phyloP scores from a whole-genome alignment of 2,329 filamentous ascomycete species.

The Aplosporella prunicola region DNA sequence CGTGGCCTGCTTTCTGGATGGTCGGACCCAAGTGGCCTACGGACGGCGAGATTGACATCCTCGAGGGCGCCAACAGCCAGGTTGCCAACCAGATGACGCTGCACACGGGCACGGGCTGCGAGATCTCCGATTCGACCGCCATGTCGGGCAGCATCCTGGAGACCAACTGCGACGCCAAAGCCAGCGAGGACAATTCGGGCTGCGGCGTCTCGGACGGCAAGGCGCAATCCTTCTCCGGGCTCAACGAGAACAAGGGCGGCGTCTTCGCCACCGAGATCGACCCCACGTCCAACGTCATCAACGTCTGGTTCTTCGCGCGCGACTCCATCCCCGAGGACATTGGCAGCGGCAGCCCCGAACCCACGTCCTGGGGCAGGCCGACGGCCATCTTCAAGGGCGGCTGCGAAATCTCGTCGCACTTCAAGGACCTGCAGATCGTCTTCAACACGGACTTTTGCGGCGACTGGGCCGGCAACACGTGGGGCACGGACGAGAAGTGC shows the following conservation, averaged over 20 bases:
- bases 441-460: slow-evolving; percentile 83
- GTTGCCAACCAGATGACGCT: slow-evolving; percentile 37
- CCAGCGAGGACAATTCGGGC: slow-evolving; percentile 30
- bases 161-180: slow-evolving; percentile 40
- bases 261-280: slow-evolving; percentile 55
- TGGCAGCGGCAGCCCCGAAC: slow-evolving; percentile 49
- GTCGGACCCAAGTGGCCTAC: slow-evolving; percentile 28
- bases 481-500: slow-evolving; percentile 49
- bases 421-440: slow-evolving; percentile 64
- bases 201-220: slow-evolving; percentile 34
- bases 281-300: slow-evolving; percentile 49
- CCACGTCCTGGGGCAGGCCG: slow-evolving; percentile 59
- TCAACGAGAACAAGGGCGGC: slow-evolving; percentile 41
- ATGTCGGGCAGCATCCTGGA: slow-evolving; percentile 43
- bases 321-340: slow-evolving; percentile 55
- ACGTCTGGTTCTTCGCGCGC: slow-evolving; percentile 77
- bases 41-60: slow-evolving; percentile 40
- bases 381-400: slow-evolving; percentile 56
- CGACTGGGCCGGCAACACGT: slow-evolving; percentile 70
- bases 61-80: slow-evolving; percentile 39
- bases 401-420: slow-evolving; percentile 64
- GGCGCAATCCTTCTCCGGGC: slow-evolving; percentile 36
- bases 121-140: slow-evolving; percentile 27
- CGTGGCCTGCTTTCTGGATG: slow-evolving; percentile 39
- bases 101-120: slow-evolving; percentile 38